phyloP scores from a whole-genome alignment of 176 grass and related monocot genomes.

The Zea mays region Zm-B73-REFERENCE-NAM-5.0 NC_050105.1:143912501-143913000 shows the following conservation, averaged over 20 bases:
- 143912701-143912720: constrained; percentile 88
- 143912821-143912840: constrained; percentile 17
- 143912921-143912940: neutral
- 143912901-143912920: neutral
- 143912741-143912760: constrained; percentile 95
- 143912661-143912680: constrained; percentile 31
- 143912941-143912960: neutral
- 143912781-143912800: constrained; percentile 78
- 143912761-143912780: constrained; percentile 72
- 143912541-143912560: constrained; percentile 97
- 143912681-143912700: constrained; percentile 91
- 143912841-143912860: neutral
- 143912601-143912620: constrained; percentile 91
- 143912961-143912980: neutral
- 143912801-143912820: constrained; percentile 30
- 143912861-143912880: neutral
- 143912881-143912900: neutral
- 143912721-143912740: constrained; percentile 98
- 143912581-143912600: constrained; percentile 79
- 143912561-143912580: constrained; percentile 80
- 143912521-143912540: constrained; percentile 97
- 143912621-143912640: constrained; percentile 36
- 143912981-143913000: neutral
- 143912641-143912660: neutral
- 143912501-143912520: constrained; percentile 84